phyloP scores from a whole-genome alignment of 139 green algal species.

The Asterochloris erici region DNA sequence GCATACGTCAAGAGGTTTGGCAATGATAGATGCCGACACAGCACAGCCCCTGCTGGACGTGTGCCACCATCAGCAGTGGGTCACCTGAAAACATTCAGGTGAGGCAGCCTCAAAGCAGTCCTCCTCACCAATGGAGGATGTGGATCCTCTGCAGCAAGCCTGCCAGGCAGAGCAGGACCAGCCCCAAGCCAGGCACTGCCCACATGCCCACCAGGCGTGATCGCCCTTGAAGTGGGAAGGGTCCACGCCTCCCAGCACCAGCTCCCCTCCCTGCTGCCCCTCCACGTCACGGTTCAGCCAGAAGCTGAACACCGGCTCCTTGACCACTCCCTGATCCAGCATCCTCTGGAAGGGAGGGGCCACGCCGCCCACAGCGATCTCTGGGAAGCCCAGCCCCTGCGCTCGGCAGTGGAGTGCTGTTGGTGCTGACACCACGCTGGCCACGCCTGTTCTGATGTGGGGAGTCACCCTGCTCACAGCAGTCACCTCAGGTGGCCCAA shows the following conservation, averaged over 20 bases:
- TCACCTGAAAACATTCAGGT: neutral
- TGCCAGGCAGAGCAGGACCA: neutral
- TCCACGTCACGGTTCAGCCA: constrained; percentile 83
- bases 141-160: neutral
- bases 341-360: constrained; percentile 87
- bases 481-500: no score
- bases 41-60: no score
- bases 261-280: constrained; percentile 74
- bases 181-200: no score
- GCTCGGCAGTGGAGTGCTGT: no score
- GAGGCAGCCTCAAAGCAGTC: neutral
- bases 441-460: no score
- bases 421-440: no score
- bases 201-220: constrained; percentile 67
- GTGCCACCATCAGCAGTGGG: neutral
- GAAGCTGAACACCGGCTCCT: constrained; percentile 93
- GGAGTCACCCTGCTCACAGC: no score
- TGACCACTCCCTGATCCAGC: constrained; percentile 73
- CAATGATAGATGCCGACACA: no score
- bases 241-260: constrained; percentile 93
- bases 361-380: constrained; percentile 82
- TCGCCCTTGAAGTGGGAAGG: constrained; percentile 82
- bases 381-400: constrained; percentile 89
- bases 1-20: no score
- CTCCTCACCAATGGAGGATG: neutral